Percentiles rank a stretch among this genome's conserved stretches.
These are phyloP conservation scores for Chlamydomonas urium DNA, from an alignment of 139 green algal genomes.

Conservation along the genomic window DNA sequence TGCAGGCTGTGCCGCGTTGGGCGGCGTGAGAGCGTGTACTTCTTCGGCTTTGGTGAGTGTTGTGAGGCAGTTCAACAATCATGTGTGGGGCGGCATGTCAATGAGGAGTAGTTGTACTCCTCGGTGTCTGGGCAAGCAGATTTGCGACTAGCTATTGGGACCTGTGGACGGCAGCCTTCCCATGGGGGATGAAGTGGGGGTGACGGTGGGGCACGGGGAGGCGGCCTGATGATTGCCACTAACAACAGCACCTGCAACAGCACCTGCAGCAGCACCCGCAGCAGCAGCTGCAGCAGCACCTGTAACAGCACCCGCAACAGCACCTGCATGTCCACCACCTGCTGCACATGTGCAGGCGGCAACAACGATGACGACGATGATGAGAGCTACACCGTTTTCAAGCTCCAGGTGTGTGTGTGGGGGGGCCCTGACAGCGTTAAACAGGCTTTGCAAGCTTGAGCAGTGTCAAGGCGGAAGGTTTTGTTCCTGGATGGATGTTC, in stretches of 20 bases:
- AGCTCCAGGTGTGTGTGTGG: slow-evolving; percentile 10
- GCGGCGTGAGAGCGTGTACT: background rate
- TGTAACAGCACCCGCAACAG: background rate
- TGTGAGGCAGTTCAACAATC: background rate
- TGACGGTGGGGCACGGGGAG: no score
- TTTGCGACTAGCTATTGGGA: background rate
- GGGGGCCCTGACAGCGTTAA: background rate
- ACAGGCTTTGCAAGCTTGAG: background rate
- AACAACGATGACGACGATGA: slow-evolving; percentile 11
- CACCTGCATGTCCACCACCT: background rate
- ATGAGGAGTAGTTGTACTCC: background rate
- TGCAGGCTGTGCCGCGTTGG: background rate
- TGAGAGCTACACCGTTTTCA: slow-evolving; percentile 5
- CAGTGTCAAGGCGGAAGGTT: no score
- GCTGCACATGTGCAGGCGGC: background rate
- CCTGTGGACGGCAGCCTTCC: background rate
- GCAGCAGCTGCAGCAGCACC: background rate
- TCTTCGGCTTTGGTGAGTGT: slow-evolving; percentile 10
- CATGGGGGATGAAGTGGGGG: no score
- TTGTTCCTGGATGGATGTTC: no score
- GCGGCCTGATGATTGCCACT: no score
- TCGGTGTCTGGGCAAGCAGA: background rate
- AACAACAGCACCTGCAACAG: no score
- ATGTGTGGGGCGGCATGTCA: background rate
- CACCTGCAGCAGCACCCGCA: background rate